Evolutionary conservation across 306 rosid genomes (phyloP).

Genomic region (Dalbergia oliveri): DNA sequence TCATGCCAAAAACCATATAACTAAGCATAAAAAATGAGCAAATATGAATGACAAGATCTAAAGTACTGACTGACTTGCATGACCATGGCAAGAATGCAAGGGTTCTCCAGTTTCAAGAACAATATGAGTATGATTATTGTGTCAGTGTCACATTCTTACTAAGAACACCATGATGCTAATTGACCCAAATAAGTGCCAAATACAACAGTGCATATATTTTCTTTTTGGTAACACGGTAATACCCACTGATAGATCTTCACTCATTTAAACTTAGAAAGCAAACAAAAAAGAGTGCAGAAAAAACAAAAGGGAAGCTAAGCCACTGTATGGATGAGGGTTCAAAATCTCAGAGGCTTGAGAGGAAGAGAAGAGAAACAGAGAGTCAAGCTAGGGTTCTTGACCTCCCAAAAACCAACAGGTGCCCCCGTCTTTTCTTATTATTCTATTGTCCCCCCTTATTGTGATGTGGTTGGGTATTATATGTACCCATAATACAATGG

Average conservation of each 20-base stretch:
- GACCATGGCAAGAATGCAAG: not conserved
- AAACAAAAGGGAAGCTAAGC: not conserved
- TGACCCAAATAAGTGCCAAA: slow-evolving; percentile 5
- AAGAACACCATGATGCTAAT: not conserved
- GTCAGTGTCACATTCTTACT: not conserved
- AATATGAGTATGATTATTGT: not conserved
- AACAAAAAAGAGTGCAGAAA: not conserved
- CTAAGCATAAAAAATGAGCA: not conserved
- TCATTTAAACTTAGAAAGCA: slow-evolving; percentile 3
- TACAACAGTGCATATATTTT: not conserved
- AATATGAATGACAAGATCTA: not conserved
- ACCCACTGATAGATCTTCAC: slow-evolving; percentile 17
- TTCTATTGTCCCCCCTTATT: too few species aligned
- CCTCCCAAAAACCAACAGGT: too few species aligned
- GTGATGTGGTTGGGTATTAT: too few species aligned
- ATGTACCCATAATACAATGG: too few species aligned
- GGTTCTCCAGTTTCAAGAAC: slow-evolving; percentile 9
- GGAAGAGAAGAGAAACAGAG: too few species aligned
- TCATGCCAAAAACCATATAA: not conserved
- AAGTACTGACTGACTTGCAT: not conserved
- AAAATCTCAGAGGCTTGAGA: too few species aligned
- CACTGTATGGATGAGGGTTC: too few species aligned
- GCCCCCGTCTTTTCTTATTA: too few species aligned
- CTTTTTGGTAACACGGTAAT: not conserved
- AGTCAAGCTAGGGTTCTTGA: too few species aligned